Evolutionary conservation across 176 grass and related monocot species (phyloP).

Genomic region (Panicum miliaceum): DNA sequence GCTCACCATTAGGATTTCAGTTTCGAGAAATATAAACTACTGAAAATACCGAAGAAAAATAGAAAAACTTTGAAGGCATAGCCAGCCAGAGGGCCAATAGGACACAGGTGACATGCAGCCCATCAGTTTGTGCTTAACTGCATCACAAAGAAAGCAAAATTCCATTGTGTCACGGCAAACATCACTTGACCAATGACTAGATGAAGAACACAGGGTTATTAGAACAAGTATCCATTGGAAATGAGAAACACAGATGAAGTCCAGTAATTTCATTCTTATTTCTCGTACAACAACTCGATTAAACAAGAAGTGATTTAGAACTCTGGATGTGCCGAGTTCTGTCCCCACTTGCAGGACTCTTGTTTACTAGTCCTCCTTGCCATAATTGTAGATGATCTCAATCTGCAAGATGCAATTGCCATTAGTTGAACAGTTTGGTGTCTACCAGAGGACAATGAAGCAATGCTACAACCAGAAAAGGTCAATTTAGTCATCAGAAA

Average conservation of each 20-base stretch:
- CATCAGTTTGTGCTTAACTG: not conserved
- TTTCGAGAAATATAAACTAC: not conserved
- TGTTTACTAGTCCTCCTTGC: constrained; percentile 69
- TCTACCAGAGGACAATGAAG: not conserved
- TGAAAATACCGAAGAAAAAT: not conserved
- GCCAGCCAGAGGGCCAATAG: not conserved
- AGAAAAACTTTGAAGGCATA: not conserved
- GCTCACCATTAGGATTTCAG: not conserved
- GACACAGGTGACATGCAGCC: not conserved
- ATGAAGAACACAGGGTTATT: not conserved
- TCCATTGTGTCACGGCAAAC: not conserved
- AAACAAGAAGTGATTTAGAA: constrained; percentile 35
- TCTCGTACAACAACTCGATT: constrained; percentile 35
- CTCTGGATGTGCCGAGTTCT: constrained; percentile 37
- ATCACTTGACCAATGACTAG: constrained; percentile 16
- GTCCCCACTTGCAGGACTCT: constrained; percentile 23
- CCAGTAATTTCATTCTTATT: constrained; percentile 50
- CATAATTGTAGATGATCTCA: constrained; percentile 88
- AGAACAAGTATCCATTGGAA: constrained; percentile 34
- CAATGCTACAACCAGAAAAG: not conserved
- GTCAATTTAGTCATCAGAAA: not conserved
- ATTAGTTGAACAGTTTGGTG: not conserved
- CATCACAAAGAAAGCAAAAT: not conserved
- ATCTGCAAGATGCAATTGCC: constrained; percentile 57
- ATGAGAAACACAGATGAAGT: constrained; percentile 6